phyloP scores from a whole-genome alignment of 1,284 basidiomycete species.

The Sanguinoderma infundibulare region DNA sequence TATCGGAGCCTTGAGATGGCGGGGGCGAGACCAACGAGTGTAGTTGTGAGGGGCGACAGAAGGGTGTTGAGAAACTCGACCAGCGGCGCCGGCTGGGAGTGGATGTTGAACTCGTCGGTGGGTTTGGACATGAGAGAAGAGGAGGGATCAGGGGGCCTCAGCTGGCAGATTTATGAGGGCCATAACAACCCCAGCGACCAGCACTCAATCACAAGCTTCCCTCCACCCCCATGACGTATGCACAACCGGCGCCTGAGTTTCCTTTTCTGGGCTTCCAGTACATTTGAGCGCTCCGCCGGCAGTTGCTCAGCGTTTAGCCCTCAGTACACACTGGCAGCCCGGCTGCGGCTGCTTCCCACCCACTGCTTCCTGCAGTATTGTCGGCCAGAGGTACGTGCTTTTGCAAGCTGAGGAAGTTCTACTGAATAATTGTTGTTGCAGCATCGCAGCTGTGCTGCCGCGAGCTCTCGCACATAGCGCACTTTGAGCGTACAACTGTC shows the following conservation, averaged over 20 bases:
- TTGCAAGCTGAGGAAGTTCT: no score
- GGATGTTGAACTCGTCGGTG: slow-evolving; percentile 17
- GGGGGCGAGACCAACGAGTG: slow-evolving; percentile 63
- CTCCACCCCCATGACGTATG: slow-evolving; percentile 10
- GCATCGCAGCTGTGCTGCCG: no score
- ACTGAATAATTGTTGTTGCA: no score
- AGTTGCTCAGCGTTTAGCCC: no score
- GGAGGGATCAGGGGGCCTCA: not conserved
- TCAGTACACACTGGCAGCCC: no score
- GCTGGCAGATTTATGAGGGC: not conserved
- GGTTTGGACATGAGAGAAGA: slow-evolving; percentile 27
- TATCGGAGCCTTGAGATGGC: slow-evolving; percentile 53
- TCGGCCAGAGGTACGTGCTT: no score
- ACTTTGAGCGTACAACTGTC: no score
- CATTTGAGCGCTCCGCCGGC: no score
- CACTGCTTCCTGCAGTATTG: no score
- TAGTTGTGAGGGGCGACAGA: slow-evolving; percentile 60
- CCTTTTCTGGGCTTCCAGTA: not conserved
- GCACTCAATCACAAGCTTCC: slow-evolving; percentile 26
- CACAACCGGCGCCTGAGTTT: not conserved
- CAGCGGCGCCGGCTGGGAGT: slow-evolving; percentile 36
- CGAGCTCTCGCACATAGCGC: no score
- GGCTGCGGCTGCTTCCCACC: no score
- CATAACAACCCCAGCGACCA: no score
- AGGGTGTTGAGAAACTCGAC: slow-evolving; percentile 60